Base-by-base conservation (phyloP, 768 basidiomycete species). In the Fomitopsis pulvina region DNA sequence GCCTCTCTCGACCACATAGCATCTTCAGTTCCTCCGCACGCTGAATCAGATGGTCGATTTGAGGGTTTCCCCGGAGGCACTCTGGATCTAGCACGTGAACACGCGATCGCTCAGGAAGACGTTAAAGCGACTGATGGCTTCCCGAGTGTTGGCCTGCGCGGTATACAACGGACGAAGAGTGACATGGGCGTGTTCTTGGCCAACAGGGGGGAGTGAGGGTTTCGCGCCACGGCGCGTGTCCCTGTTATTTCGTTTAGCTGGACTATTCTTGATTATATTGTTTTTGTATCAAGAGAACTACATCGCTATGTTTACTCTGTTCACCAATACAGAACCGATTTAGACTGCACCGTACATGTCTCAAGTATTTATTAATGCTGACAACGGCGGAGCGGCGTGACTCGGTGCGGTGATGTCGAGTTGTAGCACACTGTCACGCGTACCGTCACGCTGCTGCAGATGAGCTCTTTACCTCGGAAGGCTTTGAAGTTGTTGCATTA, bases 181-280 rank as follows among this genome's bases (percentile, higher is more conserved):
- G 68, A 73, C 48, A 66, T 65, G 45, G 72, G 67, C 47, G 68
- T 65, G 4, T 76, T 76, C 57, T 52, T 77, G 5, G 68, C 72
- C 4, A 55, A 60, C n/a, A 56, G 66, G 11, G 70, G 69, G 8
- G n/a, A n/a, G n/a, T 30, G 29, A 30, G 29, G 29, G 29, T 30
- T 14, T n/a, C n/a, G n/a, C n/a, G n/a, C n/a, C n/a, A n/a, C n/a
- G n/a, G n/a, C n/a, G n/a, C n/a, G n/a, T n/a, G n/a, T n/a, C n/a
- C n/a, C n/a, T n/a, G n/a, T n/a, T n/a, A n/a, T n/a, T n/a, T n/a
- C n/a, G n/a, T n/a, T n/a, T n/a, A n/a, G n/a, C n/a, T n/a, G n/a
- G n/a, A n/a, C n/a, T n/a, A n/a, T n/a, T n/a, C n/a, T n/a, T n/a
- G n/a, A n/a, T n/a, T n/a, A n/a, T n/a, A n/a, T n/a, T n/a, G n/a